These are phyloP conservation scores for Cytospora piceae DNA, from an alignment of 2,329 filamentous ascomycete species.

Conservation along the genomic window DNA sequence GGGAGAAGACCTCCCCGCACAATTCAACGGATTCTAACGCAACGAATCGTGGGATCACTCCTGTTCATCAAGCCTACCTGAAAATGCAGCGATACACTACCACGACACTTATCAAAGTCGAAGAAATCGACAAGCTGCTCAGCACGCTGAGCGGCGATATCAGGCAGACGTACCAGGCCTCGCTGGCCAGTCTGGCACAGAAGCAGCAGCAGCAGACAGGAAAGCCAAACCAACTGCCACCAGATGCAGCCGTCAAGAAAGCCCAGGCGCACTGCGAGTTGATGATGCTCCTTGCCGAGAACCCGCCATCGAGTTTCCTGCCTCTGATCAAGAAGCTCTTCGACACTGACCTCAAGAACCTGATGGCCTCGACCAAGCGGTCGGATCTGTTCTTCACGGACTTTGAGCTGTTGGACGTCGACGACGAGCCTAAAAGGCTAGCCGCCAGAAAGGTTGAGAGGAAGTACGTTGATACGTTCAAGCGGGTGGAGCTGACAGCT, in stretches of 20 bases:
- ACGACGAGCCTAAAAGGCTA: constrained; percentile 57
- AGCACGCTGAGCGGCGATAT: constrained; percentile 53
- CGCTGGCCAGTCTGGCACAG: constrained; percentile 48
- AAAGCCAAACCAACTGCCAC: constrained; percentile 42
- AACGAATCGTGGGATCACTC: constrained; percentile 49
- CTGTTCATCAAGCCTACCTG: constrained; percentile 61
- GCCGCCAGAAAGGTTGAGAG: constrained; percentile 43
- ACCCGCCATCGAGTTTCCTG: constrained; percentile 52
- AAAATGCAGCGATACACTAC: constrained; percentile 57
- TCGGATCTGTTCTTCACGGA: constrained; percentile 74
- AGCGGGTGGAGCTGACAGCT: constrained; percentile 61
- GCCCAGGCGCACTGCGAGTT: constrained; percentile 56
- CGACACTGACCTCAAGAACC: constrained; percentile 57
- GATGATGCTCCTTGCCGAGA: constrained; percentile 53
- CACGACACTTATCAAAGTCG: constrained; percentile 58
- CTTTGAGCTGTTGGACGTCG: constrained; percentile 69
- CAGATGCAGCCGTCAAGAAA: constrained; percentile 50
- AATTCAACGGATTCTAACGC: constrained; percentile 38
- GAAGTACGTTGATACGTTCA: constrained; percentile 59
- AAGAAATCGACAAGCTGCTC: constrained; percentile 66
- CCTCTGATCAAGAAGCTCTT: constrained; percentile 69
- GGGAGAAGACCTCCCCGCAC: constrained; percentile 39
- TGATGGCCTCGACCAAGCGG: constrained; percentile 65
- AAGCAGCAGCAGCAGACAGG: constrained; percentile 47
- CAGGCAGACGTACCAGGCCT: constrained; percentile 53